Conservation (phyloP, 169 alveolate species). For the Plasmodium berghei region DNA sequence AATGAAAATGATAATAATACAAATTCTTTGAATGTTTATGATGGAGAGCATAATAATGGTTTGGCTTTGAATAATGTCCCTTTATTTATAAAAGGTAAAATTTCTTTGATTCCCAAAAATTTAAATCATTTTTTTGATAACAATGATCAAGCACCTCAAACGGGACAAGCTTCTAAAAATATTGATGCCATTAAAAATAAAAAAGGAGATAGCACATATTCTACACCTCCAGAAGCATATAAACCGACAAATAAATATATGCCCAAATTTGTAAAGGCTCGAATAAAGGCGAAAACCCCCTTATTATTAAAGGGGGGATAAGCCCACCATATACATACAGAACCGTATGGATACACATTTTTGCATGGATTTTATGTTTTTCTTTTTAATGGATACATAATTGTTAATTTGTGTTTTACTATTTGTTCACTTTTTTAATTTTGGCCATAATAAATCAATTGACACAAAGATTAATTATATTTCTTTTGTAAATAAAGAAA, state of each 20-base stretch:
- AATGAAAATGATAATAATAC: neutral
- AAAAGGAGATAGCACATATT: neutral
- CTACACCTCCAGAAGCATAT: neutral
- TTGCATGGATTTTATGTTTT: neutral
- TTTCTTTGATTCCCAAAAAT: constrained; percentile 44
- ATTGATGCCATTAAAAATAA: neutral
- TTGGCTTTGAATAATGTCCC: constrained; percentile 46
- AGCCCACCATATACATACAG: neutral
- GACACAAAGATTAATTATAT: no score
- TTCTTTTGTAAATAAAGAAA: no score
- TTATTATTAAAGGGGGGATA: constrained; percentile 12
- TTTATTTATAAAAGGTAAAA: constrained; percentile 57
- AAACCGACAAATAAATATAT: constrained; percentile 5
- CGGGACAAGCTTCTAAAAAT: neutral
- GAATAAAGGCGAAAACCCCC: constrained; percentile 34
- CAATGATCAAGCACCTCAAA: neutral
- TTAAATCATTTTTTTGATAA: constrained; percentile 36
- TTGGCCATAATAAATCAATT: neutral
- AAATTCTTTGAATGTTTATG: no score
- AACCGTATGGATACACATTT: neutral
- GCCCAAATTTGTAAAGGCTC: constrained; percentile 47
- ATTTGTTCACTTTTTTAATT: no score
- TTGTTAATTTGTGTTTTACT: neutral
- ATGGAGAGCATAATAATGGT: neutral
- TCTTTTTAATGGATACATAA: neutral